These are phyloP conservation scores for Aspergillus ochraceoroseus DNA, from an alignment of 2,329 filamentous ascomycete genomes.

Conservation along the genomic window DNA sequence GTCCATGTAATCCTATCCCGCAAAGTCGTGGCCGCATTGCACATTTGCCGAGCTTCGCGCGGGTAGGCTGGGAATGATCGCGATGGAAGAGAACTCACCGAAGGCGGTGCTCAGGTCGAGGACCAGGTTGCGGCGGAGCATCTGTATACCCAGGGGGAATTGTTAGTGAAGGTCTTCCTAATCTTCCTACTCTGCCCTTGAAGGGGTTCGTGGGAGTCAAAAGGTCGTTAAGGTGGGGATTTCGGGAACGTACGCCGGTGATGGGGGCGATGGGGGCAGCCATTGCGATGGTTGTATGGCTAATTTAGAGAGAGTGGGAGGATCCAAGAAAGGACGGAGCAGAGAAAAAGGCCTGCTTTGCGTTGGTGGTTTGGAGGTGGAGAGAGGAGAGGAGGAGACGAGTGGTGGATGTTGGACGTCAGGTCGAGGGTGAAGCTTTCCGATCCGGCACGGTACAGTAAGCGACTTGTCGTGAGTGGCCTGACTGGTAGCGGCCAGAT, in stretches of 20 bases:
- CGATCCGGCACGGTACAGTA: conserved; percentile 33
- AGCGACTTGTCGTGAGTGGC: conserved; percentile 33
- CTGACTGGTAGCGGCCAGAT: conserved; percentile 28
- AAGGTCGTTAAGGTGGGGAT: conserved; percentile 23
- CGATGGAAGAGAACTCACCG: conserved; percentile 48
- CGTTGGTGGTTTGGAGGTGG: conserved; percentile 20
- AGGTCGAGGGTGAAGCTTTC: conserved; percentile 34
- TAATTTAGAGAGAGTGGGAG: conserved; percentile 9
- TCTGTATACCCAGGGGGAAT: conserved; percentile 43
- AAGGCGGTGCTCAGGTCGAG: conserved; percentile 62
- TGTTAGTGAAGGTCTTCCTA: too few species aligned
- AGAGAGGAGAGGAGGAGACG: conserved; percentile 21
- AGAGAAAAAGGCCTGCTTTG: conserved; percentile 24
- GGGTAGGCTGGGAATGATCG: conserved; percentile 1
- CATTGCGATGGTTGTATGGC: conserved; percentile 33
- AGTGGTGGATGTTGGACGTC: conserved; percentile 28
- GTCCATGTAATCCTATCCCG: background rate
- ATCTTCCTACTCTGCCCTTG: too few species aligned
- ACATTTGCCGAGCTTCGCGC: background rate
- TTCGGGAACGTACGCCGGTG: conserved; percentile 45
- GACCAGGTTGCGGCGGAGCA: conserved; percentile 62
- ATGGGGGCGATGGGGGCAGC: conserved; percentile 43
- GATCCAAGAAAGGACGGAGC: conserved; percentile 18
- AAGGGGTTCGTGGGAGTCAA: too few species aligned
- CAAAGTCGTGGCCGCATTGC: too few species aligned